A percentile compares a stretch with the other conserved stretches of the same genome.
phyloP scores from a whole-genome alignment of 768 basidiomycete genomes.

The Mycena galericulata region DNA sequence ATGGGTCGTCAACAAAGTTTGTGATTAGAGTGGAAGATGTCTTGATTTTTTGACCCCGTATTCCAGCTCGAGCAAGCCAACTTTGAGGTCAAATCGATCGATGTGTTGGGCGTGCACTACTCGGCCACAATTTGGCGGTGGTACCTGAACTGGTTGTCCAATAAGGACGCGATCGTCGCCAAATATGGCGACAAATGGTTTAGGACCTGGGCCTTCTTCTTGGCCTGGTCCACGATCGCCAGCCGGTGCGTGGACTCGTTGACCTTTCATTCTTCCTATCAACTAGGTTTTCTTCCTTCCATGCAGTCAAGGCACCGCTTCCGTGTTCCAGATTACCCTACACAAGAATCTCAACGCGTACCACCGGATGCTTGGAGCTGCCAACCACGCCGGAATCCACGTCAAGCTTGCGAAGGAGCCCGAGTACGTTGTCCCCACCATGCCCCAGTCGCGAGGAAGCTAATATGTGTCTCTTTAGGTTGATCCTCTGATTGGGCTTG shows the following conservation, averaged over 20 bases:
- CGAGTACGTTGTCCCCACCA: slow-evolving; percentile 49
- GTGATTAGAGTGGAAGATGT: background rate
- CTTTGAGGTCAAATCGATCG: slow-evolving; percentile 96
- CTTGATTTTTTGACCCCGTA: background rate
- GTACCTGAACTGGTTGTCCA: slow-evolving; percentile 98
- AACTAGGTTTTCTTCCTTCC: background rate
- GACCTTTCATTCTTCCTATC: slow-evolving; percentile 21
- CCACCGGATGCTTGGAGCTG: slow-evolving; percentile 89
- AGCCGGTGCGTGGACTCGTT: slow-evolving; percentile 71
- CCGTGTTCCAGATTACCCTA: slow-evolving; percentile 96
- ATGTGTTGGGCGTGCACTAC: slow-evolving; percentile 98
- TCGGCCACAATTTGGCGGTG: slow-evolving; percentile 90
- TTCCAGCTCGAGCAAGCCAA: slow-evolving; percentile 86
- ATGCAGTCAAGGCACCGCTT: slow-evolving; percentile 84
- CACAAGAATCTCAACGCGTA: slow-evolving; percentile 99
- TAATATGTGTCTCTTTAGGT: background rate
- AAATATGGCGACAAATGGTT: slow-evolving; percentile 96
- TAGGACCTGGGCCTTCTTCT: slow-evolving; percentile 97
- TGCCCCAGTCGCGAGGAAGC: background rate
- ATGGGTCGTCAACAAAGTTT: slow-evolving; percentile 84
- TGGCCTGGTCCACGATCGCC: slow-evolving; percentile 90
- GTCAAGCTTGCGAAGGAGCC: slow-evolving; percentile 68
- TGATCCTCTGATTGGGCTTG: slow-evolving; percentile 12
- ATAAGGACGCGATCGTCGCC: slow-evolving; percentile 89
- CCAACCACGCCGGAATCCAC: slow-evolving; percentile 85